Percentiles rank a stretch among this genome's conserved stretches.
Evolutionary conservation across 1,284 basidiomycete genomes (phyloP).

Genomic region (Cystobasidiaceae sp.): DNA sequence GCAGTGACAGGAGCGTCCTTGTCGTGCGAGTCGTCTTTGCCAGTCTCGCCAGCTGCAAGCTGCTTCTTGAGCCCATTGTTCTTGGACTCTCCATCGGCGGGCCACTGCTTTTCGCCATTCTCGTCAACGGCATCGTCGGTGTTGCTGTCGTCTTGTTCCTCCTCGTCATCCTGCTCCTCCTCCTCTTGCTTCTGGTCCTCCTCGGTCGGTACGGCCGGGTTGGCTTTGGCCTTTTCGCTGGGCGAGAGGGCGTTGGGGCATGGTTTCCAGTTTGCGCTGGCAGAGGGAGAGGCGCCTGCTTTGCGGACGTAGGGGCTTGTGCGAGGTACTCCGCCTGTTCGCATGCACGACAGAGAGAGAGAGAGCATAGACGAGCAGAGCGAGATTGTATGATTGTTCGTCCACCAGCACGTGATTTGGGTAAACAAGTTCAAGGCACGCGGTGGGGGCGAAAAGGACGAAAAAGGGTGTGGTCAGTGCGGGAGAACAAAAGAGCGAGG

Average conservation of each 20-base stretch:
- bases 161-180: background rate
- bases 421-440: background rate
- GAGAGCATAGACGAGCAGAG: too few species aligned
- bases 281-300: slow-evolving; percentile 6
- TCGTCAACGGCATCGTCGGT: background rate
- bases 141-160: background rate
- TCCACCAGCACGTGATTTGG: background rate
- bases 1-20: background rate
- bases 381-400: background rate
- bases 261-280: slow-evolving; percentile 15
- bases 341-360: background rate
- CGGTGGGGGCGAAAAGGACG: background rate
- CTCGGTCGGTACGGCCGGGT: background rate
- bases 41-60: background rate
- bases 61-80: too few species aligned
- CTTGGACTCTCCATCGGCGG: too few species aligned
- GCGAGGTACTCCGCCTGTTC: slow-evolving; percentile 19
- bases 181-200: background rate
- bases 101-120: background rate
- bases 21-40: too few species aligned
- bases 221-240: slow-evolving; percentile 1
- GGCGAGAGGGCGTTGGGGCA: slow-evolving; percentile 11
- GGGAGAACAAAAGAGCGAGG: background rate
- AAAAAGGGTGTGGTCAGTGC: slow-evolving; percentile 1
- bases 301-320: slow-evolving; percentile 22